Evolutionary conservation across 305 asterid genomes (phyloP).

Genomic region (Fraxinus dipetala): DNA sequence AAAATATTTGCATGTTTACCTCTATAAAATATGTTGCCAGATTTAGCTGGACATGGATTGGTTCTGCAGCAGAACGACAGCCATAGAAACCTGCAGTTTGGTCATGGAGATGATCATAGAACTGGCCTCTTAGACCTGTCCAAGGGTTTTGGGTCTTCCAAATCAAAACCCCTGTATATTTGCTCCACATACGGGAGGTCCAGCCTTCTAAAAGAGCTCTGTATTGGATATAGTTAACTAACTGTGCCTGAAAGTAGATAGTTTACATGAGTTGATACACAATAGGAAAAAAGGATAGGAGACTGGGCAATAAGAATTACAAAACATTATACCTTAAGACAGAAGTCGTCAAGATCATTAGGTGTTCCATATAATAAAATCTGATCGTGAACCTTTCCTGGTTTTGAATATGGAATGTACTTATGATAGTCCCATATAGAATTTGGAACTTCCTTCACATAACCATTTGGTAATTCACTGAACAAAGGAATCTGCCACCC

Average conservation of each 20-base stretch:
- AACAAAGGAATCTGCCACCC: conserved; percentile 90
- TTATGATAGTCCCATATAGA: conserved; percentile 88
- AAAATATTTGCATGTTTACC: conserved; percentile 37
- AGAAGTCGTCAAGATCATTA: conserved; percentile 80
- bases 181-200: conserved; percentile 95
- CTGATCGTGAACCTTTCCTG: conserved; percentile 80
- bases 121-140: conserved; percentile 96
- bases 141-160: conserved; percentile 99
- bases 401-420: conserved; percentile 88
- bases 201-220: conserved; percentile 98
- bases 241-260: conserved; percentile 67
- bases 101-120: conserved; percentile 92
- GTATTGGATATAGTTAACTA: conserved; percentile 82
- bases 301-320: conserved; percentile 6
- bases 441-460: conserved; percentile 79
- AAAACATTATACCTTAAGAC: conserved; percentile 68
- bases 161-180: conserved; percentile 86
- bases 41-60: conserved; percentile 91
- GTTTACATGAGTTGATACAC: conserved; percentile 13
- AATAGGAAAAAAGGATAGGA: neutral
- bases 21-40: conserved; percentile 63
- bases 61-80: conserved; percentile 90
- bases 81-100: conserved; percentile 98
- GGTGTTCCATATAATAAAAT: conserved; percentile 77
- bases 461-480: conserved; percentile 50